Evolutionary conservation across 139 green algal species (phyloP).

Genomic region (Coelastrella sp.): DNA sequence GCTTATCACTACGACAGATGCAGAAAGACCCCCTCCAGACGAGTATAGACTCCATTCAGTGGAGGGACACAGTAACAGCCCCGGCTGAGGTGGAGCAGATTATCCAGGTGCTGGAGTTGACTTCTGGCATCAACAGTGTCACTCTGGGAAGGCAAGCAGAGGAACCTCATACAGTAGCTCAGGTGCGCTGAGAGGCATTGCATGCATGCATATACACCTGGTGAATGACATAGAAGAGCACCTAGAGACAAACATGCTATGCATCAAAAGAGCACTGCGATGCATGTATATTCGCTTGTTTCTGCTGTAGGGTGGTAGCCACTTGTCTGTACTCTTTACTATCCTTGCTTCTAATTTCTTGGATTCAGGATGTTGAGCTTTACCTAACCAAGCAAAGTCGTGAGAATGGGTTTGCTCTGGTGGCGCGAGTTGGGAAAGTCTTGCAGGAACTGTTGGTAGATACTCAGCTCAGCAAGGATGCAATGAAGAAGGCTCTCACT

Average conservation of each 20-base stretch:
- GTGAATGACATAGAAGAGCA: no score
- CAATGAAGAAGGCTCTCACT: conserved; percentile 53
- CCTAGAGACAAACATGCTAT: no score
- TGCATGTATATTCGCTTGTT: no score
- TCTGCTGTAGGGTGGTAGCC: no score
- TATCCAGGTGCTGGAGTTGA: conserved; percentile 31
- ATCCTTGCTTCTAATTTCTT: no score
- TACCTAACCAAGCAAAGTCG: conserved; percentile 41
- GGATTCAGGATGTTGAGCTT: conserved; percentile 53
- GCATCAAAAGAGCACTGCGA: no score
- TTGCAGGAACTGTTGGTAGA: conserved; percentile 49
- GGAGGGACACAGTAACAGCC: conserved; percentile 1
- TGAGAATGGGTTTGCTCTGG: conserved; percentile 31
- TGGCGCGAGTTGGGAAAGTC: conserved; percentile 32
- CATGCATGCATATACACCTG: no score
- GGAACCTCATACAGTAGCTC: conserved; percentile 21
- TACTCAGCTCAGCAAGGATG: conserved; percentile 40
- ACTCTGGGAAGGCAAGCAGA: conserved; percentile 30
- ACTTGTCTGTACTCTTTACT: no score
- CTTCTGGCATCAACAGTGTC: conserved; percentile 27
- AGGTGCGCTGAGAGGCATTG: no score
- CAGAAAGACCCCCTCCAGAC: conserved; percentile 17
- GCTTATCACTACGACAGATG: conserved; percentile 35
- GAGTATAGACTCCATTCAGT: conserved; percentile 45
- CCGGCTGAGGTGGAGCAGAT: conserved; percentile 40